Conservation (phyloP, 2,329 filamentous ascomycete species). For the Hawksworthiomyces lignivorus region DNA sequence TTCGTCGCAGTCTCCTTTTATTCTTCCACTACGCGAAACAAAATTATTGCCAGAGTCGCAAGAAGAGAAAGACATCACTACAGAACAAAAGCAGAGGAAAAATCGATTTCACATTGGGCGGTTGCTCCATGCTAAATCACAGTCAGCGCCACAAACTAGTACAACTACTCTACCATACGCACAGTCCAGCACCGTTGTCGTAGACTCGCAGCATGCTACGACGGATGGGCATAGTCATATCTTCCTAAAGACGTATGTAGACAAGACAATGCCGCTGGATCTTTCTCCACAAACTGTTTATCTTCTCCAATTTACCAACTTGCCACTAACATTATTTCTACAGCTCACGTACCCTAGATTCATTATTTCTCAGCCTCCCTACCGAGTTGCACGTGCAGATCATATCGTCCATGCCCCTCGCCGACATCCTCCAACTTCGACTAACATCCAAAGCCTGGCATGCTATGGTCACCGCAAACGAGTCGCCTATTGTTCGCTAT, state of each 20-base stretch:
- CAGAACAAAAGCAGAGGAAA: conserved; percentile 34
- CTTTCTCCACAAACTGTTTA: too few species aligned
- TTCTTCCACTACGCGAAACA: conserved; percentile 40
- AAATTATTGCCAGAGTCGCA: conserved; percentile 22
- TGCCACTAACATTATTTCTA: too few species aligned
- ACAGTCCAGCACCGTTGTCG: too few species aligned
- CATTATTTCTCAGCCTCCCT: conserved; percentile 51
- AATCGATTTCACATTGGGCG: conserved; percentile 16
- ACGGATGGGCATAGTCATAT: too few species aligned
- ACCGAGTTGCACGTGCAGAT: conserved; percentile 58
- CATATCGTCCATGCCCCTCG: conserved; percentile 51
- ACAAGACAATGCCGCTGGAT: too few species aligned
- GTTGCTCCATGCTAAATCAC: conserved; percentile 13
- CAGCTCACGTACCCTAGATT: conserved; percentile 40
- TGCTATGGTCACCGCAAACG: conserved; percentile 50
- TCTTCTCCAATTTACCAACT: too few species aligned
- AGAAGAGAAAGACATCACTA: conserved; percentile 17
- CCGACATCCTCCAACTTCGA: conserved; percentile 52
- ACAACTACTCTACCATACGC: too few species aligned
- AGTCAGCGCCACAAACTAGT: background rate
- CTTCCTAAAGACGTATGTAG: too few species aligned
- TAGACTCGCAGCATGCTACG: too few species aligned
- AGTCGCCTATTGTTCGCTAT: conserved; percentile 52
- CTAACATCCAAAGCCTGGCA: conserved; percentile 53
- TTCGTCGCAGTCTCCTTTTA: conserved; percentile 33